phyloP scores from a whole-genome alignment of 176 grass and related monocot genomes.

The Oryza rufipogon region DNA sequence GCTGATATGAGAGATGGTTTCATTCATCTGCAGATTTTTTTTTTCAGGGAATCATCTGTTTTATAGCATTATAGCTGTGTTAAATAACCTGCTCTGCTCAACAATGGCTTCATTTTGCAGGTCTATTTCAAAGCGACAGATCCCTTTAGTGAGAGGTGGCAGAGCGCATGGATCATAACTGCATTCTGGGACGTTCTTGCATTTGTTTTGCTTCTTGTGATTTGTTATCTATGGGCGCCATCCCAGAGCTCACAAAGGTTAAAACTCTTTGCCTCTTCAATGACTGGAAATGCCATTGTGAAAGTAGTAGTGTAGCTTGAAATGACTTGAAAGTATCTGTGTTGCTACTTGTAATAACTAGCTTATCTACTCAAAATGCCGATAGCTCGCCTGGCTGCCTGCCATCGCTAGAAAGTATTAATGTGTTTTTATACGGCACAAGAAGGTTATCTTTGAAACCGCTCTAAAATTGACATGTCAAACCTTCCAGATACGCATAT shows the following conservation, averaged over 20 bases:
- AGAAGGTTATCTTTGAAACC: not conserved
- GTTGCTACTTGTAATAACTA: not conserved
- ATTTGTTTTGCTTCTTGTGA: conserved; percentile 79
- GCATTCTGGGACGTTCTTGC: conserved; percentile 96
- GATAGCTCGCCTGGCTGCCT: not conserved
- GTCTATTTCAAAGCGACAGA: conserved; percentile 99
- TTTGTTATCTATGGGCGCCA: conserved; percentile 95
- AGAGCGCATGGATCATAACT: conserved; percentile 97
- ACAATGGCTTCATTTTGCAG: conserved; percentile 49
- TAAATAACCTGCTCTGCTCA: conserved; percentile 9
- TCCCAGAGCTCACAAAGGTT: conserved; percentile 99
- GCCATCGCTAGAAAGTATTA: not conserved
- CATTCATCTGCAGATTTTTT: conserved; percentile 4
- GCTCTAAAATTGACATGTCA: not conserved
- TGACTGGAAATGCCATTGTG: not conserved
- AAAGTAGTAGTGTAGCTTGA: no score
- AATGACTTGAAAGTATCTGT: not conserved
- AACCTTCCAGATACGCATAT: conserved; percentile 87
- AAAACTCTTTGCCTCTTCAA: conserved; percentile 24
- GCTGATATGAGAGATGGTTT: not conserved
- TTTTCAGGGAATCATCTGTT: conserved; percentile 3
- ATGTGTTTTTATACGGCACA: not conserved
- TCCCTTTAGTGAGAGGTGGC: conserved; percentile 96
- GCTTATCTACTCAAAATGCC: not conserved
- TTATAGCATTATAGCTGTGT: not conserved